Base-by-base conservation (phyloP, 805 yeast genomes). In the Suhomyces sp. region DNA sequence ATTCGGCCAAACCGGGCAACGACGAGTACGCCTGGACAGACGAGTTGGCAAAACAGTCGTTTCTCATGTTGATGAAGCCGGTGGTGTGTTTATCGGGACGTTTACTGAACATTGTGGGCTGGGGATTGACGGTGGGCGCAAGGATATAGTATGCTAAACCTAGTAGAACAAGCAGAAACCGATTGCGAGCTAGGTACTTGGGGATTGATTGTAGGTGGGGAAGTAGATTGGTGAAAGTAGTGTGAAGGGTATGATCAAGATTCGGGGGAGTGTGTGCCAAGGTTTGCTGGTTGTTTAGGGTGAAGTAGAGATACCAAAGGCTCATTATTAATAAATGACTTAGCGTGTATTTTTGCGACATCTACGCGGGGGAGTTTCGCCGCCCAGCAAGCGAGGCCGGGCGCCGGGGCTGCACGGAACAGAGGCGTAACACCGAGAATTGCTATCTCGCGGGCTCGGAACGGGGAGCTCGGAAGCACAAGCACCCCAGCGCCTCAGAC, bases 21-120 rank as follows among this genome's bases (percentile, higher is more conserved):
- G 90, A 71, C 15, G 86, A 80, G 51, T 88, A 77, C 0, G 92
- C 94, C 67, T 93, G 99, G 17, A 94, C 63, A 0, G 92, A 85
- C 6, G 96, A 82, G 64, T 94, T 93, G 55, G 97, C 97, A 72
- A 90, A 93, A 68, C 99, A 93, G 66, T 91, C 97, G 58, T 90
- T 89, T 54, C 92, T 81, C 57, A 85, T 76, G 67, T 93, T 94
- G 59, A 85, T 78, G 45, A 93, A 73, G 2, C 97, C 97, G 0
- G 94, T 90, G 9, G 96, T 87, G 62, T 82, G 75, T 58, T 81
- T 85, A 58, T 87, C 93, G 6, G 87, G 84, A 64, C 94, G 73
- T 51, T 78, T 80, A 47, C 73, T 77, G 58, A 69, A 74, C 80
- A 76, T 76, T 13, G 33, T 24, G 31, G 47, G 23, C 6, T 17